These are phyloP conservation scores for Phoenix dactylifera DNA, from an alignment of 176 grass and related monocot species.

Conservation along the genomic window DNA sequence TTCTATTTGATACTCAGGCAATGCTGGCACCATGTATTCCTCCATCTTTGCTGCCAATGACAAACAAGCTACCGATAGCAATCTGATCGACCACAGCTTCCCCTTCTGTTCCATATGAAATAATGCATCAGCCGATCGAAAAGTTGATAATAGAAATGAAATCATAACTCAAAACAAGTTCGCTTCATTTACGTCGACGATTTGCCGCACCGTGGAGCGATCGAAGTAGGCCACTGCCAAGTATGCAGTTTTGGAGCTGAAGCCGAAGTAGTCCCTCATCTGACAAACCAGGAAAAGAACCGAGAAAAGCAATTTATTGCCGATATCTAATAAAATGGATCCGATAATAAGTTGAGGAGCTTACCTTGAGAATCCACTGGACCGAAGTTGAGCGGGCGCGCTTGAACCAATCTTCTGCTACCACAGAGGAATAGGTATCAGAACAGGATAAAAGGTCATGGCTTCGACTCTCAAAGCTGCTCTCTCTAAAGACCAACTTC, in stretches of 20 bases:
- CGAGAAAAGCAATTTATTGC: neutral
- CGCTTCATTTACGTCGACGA: slow-evolving; percentile 67
- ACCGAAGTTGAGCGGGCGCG: too few relatives aligned
- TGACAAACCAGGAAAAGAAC: slow-evolving; percentile 24
- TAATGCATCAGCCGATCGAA: slow-evolving; percentile 15
- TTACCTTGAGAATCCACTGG: too few relatives aligned
- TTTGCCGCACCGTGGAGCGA: slow-evolving; percentile 57
- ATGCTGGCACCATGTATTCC: slow-evolving; percentile 45
- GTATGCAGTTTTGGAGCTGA: slow-evolving; percentile 65
- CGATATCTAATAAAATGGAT: too few relatives aligned
- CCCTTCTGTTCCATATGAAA: slow-evolving; percentile 31
- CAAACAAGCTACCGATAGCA: slow-evolving; percentile 63
- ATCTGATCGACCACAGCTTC: slow-evolving; percentile 55
- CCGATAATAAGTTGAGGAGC: too few relatives aligned
- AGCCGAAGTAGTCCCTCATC: slow-evolving; percentile 53
- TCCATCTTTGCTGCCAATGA: slow-evolving; percentile 94
- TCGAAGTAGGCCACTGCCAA: slow-evolving; percentile 68
- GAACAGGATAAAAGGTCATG: too few relatives aligned
- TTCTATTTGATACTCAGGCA: slow-evolving; percentile 37
- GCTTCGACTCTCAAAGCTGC: too few relatives aligned
- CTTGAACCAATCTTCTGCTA: too few relatives aligned
- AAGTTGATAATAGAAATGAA: neutral
- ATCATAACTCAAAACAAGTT: neutral
- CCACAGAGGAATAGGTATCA: too few relatives aligned
- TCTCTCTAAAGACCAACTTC: too few relatives aligned